These are phyloP conservation scores for Colletotrichum sp. DNA, from an alignment of 2,329 filamentous ascomycete genomes.

Conservation along the genomic window DNA sequence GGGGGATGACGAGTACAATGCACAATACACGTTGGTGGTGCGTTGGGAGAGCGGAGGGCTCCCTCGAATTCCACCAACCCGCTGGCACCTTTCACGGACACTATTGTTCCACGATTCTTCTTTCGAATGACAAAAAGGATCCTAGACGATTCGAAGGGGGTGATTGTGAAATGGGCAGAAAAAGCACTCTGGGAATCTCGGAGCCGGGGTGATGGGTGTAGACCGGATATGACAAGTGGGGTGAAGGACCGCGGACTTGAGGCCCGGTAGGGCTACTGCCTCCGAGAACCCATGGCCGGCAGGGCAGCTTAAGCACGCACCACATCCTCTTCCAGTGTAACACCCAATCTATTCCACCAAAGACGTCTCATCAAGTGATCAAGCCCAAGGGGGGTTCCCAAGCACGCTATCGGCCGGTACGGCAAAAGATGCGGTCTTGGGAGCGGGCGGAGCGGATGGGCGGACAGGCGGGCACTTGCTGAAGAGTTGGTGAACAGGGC, in stretches of 20 bases:
- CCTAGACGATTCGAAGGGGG: neutral
- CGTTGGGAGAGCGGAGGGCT: neutral
- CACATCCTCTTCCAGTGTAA: slow-evolving; percentile 6
- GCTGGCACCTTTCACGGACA: neutral
- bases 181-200: neutral
- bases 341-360: slow-evolving; percentile 14
- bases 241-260: slow-evolving; percentile 1
- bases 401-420: neutral
- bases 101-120: neutral
- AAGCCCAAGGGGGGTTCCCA: neutral
- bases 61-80: neutral
- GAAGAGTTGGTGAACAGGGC: neutral
- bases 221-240: slow-evolving; percentile 7
- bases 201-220: neutral
- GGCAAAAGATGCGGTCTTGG: neutral
- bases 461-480: neutral
- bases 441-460: neutral
- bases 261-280: neutral
- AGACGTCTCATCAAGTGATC: neutral
- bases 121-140: neutral
- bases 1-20: neutral
- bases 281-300: slow-evolving; percentile 1
- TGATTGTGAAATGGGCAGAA: neutral
- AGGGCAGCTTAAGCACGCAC: neutral
- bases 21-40: neutral